These are phyloP conservation scores for Cystobasidium onofrii DNA, from an alignment of 768 basidiomycete species.

Conservation along the genomic window DNA sequence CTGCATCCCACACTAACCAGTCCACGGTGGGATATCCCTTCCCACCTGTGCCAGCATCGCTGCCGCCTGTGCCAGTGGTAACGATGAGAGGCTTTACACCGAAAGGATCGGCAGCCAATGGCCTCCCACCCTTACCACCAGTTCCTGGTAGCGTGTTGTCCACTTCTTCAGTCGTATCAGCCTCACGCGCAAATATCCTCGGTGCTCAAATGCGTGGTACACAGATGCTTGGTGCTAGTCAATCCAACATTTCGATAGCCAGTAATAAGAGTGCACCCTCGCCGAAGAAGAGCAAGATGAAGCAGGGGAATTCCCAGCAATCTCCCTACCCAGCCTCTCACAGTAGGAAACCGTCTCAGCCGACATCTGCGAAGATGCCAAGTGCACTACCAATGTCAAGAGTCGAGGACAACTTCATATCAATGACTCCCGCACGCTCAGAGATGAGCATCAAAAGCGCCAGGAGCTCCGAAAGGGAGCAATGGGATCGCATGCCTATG, in stretches of 20 bases:
- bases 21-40: not conserved
- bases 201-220: not conserved
- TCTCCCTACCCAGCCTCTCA: not conserved
- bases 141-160: not conserved
- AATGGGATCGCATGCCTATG: not conserved
- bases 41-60: not conserved
- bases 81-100: not conserved
- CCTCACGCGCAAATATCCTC: not conserved
- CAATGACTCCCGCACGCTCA: constrained; percentile 22
- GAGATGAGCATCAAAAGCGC: constrained; percentile 20
- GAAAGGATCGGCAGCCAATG: not conserved
- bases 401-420: constrained; percentile 22
- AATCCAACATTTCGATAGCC: not conserved
- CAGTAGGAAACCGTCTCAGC: not conserved
- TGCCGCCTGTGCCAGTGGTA: not conserved
- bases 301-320: not conserved
- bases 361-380: not conserved
- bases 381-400: not conserved
- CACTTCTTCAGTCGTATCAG: not conserved
- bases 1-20: not conserved
- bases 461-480: not conserved
- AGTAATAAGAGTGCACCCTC: not conserved
- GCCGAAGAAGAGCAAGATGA: not conserved
- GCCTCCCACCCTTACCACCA: not conserved
- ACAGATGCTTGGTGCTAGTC: not conserved